Evolutionary conservation across 805 yeast species (phyloP).

Genomic region (Wickerhamiella kazuoi): DNA sequence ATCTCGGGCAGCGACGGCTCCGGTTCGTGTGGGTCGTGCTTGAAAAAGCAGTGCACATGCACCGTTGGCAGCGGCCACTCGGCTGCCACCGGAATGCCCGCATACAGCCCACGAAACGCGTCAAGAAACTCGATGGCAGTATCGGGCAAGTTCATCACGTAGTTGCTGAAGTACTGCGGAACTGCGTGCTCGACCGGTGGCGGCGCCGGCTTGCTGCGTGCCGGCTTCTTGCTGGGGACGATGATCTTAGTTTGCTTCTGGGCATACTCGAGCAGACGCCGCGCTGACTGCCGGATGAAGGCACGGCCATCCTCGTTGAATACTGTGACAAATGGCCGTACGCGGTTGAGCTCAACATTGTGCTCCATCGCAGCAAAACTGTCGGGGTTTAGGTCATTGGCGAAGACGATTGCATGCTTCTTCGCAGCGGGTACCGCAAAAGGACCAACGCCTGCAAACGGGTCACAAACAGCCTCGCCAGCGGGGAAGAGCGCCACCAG

Average conservation of each 20-base stretch:
- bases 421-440: slow-evolving; percentile 93
- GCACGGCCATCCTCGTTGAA: slow-evolving; percentile 69
- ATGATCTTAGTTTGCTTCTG: slow-evolving; percentile 22
- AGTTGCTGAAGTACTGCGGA: slow-evolving; percentile 45
- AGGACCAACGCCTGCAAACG: slow-evolving; percentile 98
- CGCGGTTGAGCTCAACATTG: slow-evolving; percentile 52
- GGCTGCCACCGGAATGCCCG: slow-evolving; percentile 22
- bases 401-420: slow-evolving; percentile 60
- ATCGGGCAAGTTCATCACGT: slow-evolving; percentile 92
- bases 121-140: slow-evolving; percentile 70
- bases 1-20: slow-evolving; percentile 57
- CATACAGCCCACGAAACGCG: slow-evolving; percentile 58
- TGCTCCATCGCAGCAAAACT: slow-evolving; percentile 51
- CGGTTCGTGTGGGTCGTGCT: slow-evolving; percentile 56
- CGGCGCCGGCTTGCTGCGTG: slow-evolving; percentile 4
- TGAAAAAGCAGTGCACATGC: slow-evolving; percentile 86
- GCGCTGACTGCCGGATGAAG: slow-evolving; percentile 48
- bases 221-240: slow-evolving; percentile 17
- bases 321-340: slow-evolving; percentile 37
- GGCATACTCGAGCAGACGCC: slow-evolving; percentile 32
- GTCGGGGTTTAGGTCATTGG: slow-evolving; percentile 86
- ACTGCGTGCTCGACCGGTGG: slow-evolving; percentile 17
- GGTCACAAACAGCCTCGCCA: slow-evolving; percentile 76
- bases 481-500: slow-evolving; percentile 41
- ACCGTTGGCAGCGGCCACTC: slow-evolving; percentile 50